phyloP scores from a whole-genome alignment of 2,329 filamentous ascomycete genomes.

The Sarocladiaceae sp. region DNA sequence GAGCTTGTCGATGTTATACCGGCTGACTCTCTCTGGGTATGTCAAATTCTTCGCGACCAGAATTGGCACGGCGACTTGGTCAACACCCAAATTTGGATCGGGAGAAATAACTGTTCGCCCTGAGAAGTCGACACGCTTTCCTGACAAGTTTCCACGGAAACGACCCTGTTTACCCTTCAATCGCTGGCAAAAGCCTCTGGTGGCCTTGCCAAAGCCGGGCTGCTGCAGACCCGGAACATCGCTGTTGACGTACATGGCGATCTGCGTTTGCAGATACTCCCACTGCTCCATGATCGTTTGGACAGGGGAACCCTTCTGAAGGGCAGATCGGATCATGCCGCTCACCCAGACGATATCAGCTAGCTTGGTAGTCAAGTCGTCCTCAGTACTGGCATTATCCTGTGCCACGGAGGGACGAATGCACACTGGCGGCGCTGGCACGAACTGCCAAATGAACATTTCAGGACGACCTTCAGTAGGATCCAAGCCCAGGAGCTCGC shows the following conservation, averaged over 20 bases:
- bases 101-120: slow-evolving; percentile 96
- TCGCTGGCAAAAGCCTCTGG: slow-evolving; percentile 89
- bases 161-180: slow-evolving; percentile 96
- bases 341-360: slow-evolving; percentile 93
- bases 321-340: slow-evolving; percentile 73
- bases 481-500: slow-evolving; percentile 84
- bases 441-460: slow-evolving; percentile 96
- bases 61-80: slow-evolving; percentile 86
- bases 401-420: slow-evolving; percentile 92
- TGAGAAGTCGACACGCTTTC: slow-evolving; percentile 98
- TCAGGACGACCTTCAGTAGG: slow-evolving; percentile 83
- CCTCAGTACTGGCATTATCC: slow-evolving; percentile 88
- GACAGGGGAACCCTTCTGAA: slow-evolving; percentile 77
- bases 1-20: slow-evolving; percentile 80
- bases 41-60: slow-evolving; percentile 95
- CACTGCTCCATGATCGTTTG: slow-evolving; percentile 95
- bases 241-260: slow-evolving; percentile 97
- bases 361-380: slow-evolving; percentile 95
- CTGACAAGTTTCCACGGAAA: slow-evolving; percentile 92
- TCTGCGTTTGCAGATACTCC: slow-evolving; percentile 92
- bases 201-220: slow-evolving; percentile 78
- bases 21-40: slow-evolving; percentile 82
- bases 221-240: slow-evolving; percentile 91
- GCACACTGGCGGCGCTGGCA: slow-evolving; percentile 89
- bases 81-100: slow-evolving; percentile 87